phyloP scores from a whole-genome alignment of 2,329 filamentous ascomycete genomes.

The Fusarium abutilonis region DNA sequence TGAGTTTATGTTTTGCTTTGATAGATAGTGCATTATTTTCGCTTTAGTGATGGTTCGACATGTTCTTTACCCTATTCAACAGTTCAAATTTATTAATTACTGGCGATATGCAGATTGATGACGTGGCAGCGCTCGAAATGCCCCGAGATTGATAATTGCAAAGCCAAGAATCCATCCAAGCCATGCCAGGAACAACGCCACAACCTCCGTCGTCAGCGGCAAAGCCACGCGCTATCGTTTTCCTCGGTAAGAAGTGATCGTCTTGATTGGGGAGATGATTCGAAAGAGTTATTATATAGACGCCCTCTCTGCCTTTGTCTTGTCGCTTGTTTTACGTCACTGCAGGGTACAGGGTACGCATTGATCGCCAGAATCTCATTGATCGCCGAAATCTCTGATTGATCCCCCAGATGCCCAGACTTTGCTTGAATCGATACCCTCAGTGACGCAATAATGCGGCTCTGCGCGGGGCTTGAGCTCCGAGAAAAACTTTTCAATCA shows the following conservation, averaged over 20 bases:
- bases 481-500: not conserved
- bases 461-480: not conserved
- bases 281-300: not conserved
- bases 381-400: conserved; percentile 15
- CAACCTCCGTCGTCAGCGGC: conserved; percentile 8
- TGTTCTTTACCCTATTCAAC: not conserved
- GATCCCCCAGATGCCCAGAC: not conserved
- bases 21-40: not conserved
- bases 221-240: conserved; percentile 22
- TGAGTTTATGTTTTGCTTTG: too few species aligned
- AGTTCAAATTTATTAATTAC: not conserved
- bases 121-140: conserved; percentile 9
- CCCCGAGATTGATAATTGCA: conserved; percentile 5
- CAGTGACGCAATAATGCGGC: conserved; percentile 15
- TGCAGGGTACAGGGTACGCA: conserved; percentile 9
- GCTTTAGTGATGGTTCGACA: not conserved
- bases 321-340: conserved; percentile 22
- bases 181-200: conserved; percentile 24
- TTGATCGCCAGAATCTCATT: conserved; percentile 15
- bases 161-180: not conserved
- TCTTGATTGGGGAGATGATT: conserved; percentile 11
- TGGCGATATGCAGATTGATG: conserved; percentile 9
- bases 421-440: conserved; percentile 9
- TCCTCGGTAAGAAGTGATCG: conserved; percentile 19
- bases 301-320: conserved; percentile 22